Base-by-base conservation (phyloP, 352 stramenopile species). In the Phytophthora cactorum region DNA sequence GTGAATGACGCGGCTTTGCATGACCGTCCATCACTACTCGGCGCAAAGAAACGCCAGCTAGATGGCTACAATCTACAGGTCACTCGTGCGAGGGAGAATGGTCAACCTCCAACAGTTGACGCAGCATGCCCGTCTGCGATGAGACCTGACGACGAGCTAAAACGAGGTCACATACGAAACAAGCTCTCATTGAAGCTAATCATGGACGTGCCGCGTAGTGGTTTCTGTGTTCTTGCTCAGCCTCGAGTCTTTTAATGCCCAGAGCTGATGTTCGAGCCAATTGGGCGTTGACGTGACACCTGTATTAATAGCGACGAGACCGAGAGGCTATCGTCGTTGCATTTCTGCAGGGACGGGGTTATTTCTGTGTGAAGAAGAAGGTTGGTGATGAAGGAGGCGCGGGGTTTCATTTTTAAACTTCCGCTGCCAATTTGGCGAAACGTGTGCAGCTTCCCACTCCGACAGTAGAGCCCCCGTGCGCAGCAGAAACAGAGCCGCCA, bases 401-500 rank as follows among this genome's bases (percentile, higher is more conserved):
- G 72, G 71, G 74, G 78, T 89, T 89, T 89, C 81, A 86, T 83
- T 87, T 83, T 81, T 84, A 85, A 86, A 85, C 69, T 84, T 84
- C 66, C 77, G 54, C 55, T 49, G 43, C 62, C 56, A 73, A 80
- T 86, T 79, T 78, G 66, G 68, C 52, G 70, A 74, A 79, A 73
- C 71, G 58, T 71, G 66, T 70, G 60, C 61, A 73, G 59, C 63
- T 63, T 70, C 51, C 57, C 67, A 70, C 56, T 74, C 68, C 67
- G 46, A 58, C 65, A 77, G 54, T 71, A 74, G 65, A 77, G 60
- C 64, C 46, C 38, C 70, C 54, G 4, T 14, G 59, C 65, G 65
- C 70, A 74, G 60, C 70, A 74, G 65, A 74, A 77, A 73, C 65
- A 54, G 63, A 75, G 67, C 61, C 34, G 49, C 47, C 62, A 45